Base-by-base conservation (phyloP, 257 asterid species). In the Solanum rostratum region DNA sequence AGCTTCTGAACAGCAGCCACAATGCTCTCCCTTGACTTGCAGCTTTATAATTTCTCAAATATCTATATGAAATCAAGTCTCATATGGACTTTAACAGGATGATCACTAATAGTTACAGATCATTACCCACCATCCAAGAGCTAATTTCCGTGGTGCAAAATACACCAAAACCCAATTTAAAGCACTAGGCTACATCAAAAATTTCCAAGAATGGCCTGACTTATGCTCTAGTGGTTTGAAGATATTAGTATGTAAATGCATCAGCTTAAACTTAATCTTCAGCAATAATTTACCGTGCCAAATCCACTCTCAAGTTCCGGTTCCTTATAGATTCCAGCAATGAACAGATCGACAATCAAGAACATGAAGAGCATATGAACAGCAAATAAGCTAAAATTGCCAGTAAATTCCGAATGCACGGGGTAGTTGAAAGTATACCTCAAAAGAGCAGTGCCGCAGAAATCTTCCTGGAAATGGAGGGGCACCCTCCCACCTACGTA, bases 401-500 rank as follows among this genome's bases (percentile, higher is more conserved):
- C 33, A 39, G 9, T 24, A 55, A 52, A 5, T 20, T 63, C 63
- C 22, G 19, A 60, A 16, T 43, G 54, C 24, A 53, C 2, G 80
- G 62, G n/a, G 54, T 33, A 79, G 39, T 50, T 41, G 27, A 65
- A 86, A 57, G 62, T 29, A 37, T 84, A 95, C 99, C 99, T 95
- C 84, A 97, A 91, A 88, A 97, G 98, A 74, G 94, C 99, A 86
- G 99, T 94, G 83, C 99, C 99, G 71, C 99, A 97, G 78, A 97
- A 97, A 88, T 97, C 98, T 88, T 97, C 99, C 86, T 97, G 99
- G 87, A 97, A 92, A 91, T 95, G 98, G 73, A 95, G 96, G 10
- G 98, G 98, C 15, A 83, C 92, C 90, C 99, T 92, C 74, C 98
- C 99, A 68, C 99, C 98, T 16, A 97, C 98, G 85, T 97, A 97